phyloP scores from a whole-genome alignment of 1,139 yeast genomes.

The Neolecta irregularis region DNA sequence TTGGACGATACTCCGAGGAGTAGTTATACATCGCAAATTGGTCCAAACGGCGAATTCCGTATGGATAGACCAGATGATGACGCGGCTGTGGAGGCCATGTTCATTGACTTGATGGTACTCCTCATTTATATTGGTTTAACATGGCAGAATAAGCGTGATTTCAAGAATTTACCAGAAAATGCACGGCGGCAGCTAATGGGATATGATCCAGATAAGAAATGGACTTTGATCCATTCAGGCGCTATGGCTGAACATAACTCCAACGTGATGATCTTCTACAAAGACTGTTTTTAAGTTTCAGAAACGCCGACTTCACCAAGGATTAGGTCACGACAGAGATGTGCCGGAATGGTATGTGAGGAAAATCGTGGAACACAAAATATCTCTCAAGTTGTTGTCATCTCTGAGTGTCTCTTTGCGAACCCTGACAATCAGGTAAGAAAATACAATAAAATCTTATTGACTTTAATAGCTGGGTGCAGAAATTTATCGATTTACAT shows the following conservation, averaged over 20 bases:
- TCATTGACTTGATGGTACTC: slow-evolving; percentile 23
- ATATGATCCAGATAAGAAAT: slow-evolving; percentile 65
- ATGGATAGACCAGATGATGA: slow-evolving; percentile 23
- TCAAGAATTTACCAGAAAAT: slow-evolving; percentile 57
- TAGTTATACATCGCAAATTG: no score
- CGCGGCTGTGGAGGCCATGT: slow-evolving; percentile 24
- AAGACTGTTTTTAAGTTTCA: slow-evolving; percentile 9
- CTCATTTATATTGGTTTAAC: slow-evolving; percentile 2
- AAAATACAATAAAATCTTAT: not conserved
- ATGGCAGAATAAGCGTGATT: slow-evolving; percentile 45
- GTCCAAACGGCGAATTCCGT: slow-evolving; percentile 17
- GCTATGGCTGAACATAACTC: slow-evolving; percentile 59
- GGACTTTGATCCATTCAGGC: slow-evolving; percentile 86
- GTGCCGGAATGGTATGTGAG: slow-evolving; percentile 71
- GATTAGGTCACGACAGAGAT: slow-evolving; percentile 19
- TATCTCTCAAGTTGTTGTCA: slow-evolving; percentile 56
- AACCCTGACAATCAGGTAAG: slow-evolving; percentile 57
- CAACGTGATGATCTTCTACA: slow-evolving; percentile 22
- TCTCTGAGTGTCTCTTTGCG: slow-evolving; percentile 82
- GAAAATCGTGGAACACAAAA: slow-evolving; percentile 51
- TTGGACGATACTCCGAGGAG: no score
- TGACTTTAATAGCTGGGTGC: slow-evolving; percentile 45
- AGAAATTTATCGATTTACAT: slow-evolving; percentile 61
- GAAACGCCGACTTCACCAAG: slow-evolving; percentile 20
- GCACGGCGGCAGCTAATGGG: slow-evolving; percentile 68